These are phyloP conservation scores for carrot (Daucus carota) DNA, from an alignment of 129 eudicot species.

Conservation along the genomic window DNA sequence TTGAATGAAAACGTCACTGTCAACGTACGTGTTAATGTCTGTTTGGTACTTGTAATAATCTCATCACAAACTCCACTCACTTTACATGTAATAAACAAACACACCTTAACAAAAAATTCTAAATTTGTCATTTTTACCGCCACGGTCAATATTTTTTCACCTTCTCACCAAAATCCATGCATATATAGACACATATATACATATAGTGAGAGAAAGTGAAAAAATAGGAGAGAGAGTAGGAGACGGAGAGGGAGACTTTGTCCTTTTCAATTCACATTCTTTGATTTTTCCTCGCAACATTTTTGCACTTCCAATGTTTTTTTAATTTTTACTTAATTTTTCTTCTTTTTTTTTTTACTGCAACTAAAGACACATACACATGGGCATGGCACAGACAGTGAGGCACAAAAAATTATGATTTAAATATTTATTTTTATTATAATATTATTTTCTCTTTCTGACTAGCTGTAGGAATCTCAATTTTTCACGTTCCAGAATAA, in stretches of 20 bases:
- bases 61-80: too few relatives aligned
- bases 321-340: too few relatives aligned
- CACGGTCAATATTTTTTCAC: background rate
- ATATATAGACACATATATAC: background rate
- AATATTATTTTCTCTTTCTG: background rate
- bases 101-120: too few relatives aligned
- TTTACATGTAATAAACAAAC: too few relatives aligned
- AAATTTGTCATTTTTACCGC: background rate
- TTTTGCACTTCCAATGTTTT: too few relatives aligned
- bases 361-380: too few relatives aligned
- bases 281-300: background rate
- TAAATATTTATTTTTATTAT: background rate
- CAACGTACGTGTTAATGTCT: too few relatives aligned
- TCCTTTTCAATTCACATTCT: background rate
- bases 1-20: too few relatives aligned
- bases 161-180: background rate
- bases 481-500: background rate
- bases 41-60: too few relatives aligned
- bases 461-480: background rate
- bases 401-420: too few relatives aligned
- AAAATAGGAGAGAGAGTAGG: background rate
- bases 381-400: too few relatives aligned
- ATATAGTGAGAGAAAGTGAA: background rate
- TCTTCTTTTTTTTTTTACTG: too few relatives aligned
- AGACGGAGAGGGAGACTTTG: slow-evolving; percentile 3